Conservation (phyloP, 2,329 filamentous ascomycete species). For the Daldinia sp. region DNA sequence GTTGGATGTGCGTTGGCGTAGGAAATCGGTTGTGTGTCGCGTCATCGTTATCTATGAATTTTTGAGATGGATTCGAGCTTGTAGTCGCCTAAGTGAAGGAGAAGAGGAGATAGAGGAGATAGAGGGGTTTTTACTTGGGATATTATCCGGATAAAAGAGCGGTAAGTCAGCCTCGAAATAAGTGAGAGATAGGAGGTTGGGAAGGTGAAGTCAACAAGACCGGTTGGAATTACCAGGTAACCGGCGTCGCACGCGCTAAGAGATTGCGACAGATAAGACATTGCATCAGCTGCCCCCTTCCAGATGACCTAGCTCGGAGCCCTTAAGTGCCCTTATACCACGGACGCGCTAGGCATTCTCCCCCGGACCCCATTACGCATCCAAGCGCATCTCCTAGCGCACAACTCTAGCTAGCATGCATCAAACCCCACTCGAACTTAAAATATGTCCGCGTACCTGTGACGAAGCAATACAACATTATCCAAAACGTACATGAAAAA, state of each 20-base stretch:
- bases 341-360: conserved; percentile 4
- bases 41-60: conserved; percentile 55
- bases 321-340: conserved; percentile 3
- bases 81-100: not conserved
- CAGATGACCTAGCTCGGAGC: conserved; percentile 25
- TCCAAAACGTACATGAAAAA: too few relatives aligned
- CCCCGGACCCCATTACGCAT: conserved; percentile 5
- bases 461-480: not conserved
- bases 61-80: not conserved
- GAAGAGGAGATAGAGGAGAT: not conserved
- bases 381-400: not conserved
- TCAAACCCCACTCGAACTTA: not conserved
- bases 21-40: conserved; percentile 59
- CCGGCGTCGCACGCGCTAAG: conserved; percentile 23
- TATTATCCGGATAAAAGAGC: conserved; percentile 13
- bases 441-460: not conserved
- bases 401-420: not conserved
- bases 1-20: conserved; percentile 59
- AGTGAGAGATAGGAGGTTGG: conserved; percentile 8
- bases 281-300: conserved; percentile 34
- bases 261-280: conserved; percentile 35
- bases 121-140: not conserved
- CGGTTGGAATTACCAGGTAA: not conserved
- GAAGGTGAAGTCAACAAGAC: conserved; percentile 9
- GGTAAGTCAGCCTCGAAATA: not conserved